Conservation (phyloP, 1,139 yeast genomes). For the Sugiyamaella castrensis region DNA sequence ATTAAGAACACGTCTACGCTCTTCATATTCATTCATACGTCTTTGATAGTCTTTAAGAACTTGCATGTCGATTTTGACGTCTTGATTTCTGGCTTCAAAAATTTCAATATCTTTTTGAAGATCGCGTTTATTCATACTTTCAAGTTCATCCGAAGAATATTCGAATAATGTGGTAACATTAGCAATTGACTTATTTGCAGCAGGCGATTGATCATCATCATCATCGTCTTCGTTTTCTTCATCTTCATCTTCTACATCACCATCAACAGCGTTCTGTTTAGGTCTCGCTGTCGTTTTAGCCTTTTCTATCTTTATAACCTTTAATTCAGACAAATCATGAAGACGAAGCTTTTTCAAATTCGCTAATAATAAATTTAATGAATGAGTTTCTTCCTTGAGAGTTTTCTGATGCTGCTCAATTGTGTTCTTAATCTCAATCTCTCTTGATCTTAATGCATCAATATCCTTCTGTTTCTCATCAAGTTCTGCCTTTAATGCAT, state of each 20-base stretch:
- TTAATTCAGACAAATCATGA: constrained; percentile 29
- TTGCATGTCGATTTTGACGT: constrained; percentile 66
- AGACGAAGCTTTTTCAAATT: constrained; percentile 29
- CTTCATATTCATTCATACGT: constrained; percentile 60
- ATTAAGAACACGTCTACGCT: constrained; percentile 64
- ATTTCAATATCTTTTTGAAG: constrained; percentile 53
- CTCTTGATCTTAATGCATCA: constrained; percentile 62
- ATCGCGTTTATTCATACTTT: constrained; percentile 47
- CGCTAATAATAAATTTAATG: constrained; percentile 39
- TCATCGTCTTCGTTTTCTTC: constrained; percentile 18
- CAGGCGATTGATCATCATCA: constrained; percentile 33
- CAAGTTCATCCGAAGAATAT: constrained; percentile 54
- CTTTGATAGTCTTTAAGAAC: constrained; percentile 73
- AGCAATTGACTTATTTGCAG: constrained; percentile 16
- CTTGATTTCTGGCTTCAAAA: constrained; percentile 56
- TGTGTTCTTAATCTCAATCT: constrained; percentile 63
- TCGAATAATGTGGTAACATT: constrained; percentile 19
- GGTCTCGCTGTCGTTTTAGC: constrained; percentile 7
- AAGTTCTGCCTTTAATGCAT: constrained; percentile 45
- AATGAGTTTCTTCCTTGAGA: constrained; percentile 44
- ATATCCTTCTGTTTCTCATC: constrained; percentile 54
- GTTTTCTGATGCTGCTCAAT: constrained; percentile 55
- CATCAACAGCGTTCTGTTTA: constrained; percentile 21
- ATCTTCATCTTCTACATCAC: constrained; percentile 16
- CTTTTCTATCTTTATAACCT: constrained; percentile 14